Evolutionary conservation across 371 early-diverging fungal species (phyloP).

Genomic region (Mortierella sp.): DNA sequence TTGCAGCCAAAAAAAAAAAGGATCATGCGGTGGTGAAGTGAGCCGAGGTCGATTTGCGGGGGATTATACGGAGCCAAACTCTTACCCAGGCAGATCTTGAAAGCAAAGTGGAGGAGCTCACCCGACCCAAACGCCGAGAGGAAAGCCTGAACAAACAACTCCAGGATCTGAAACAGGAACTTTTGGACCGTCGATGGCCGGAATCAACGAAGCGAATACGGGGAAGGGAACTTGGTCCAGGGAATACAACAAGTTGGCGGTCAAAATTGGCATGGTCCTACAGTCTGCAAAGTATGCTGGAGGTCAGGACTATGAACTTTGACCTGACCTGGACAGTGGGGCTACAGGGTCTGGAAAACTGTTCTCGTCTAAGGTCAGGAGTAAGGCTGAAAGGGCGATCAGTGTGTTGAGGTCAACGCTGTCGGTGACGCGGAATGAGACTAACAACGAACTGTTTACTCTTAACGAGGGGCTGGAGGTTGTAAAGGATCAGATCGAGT

Average conservation of each 20-base stretch:
- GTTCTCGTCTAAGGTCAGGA: conserved; percentile 32
- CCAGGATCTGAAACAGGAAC: conserved; percentile 21
- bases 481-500: conserved; percentile 38
- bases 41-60: conserved; percentile 34
- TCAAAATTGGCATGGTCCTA: conserved; percentile 35
- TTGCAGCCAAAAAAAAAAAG: conserved; percentile 16
- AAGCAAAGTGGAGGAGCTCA: conserved; percentile 38
- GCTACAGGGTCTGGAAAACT: conserved; percentile 16
- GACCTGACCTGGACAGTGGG: conserved; percentile 29
- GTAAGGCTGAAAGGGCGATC: conserved; percentile 22
- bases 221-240: conserved; percentile 25
- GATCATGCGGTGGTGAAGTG: conserved; percentile 31
- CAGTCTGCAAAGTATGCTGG: conserved; percentile 26
- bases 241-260: conserved; percentile 41
- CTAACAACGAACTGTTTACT: conserved; percentile 11
- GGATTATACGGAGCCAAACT: conserved; percentile 38
- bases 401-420: conserved; percentile 32
- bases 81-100: conserved; percentile 38
- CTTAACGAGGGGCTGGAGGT: conserved; percentile 28
- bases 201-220: conserved; percentile 15
- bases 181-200: conserved; percentile 25
- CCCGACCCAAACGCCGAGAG: conserved; percentile 30
- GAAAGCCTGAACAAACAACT: conserved; percentile 29
- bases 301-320: conserved; percentile 41
- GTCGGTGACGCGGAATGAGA: conserved; percentile 20